Conservation (phyloP, 73 alveolate genomes). For the Paramecium bursaria region DNA sequence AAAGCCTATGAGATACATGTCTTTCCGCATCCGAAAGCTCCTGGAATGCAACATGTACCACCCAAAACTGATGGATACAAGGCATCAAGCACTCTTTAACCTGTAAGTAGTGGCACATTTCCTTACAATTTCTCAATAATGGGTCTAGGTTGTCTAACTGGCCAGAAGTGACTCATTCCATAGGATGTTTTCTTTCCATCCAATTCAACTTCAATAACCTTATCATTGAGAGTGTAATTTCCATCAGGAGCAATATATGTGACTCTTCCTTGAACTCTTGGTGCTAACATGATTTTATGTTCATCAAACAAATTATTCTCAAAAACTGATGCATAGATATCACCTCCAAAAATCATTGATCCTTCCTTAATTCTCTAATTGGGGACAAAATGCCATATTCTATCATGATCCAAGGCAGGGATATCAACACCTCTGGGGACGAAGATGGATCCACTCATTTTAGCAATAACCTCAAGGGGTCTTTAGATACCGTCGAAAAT, state of each 20-base stretch:
- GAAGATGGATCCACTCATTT: slow-evolving; percentile 75
- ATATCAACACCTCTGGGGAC: slow-evolving; percentile 99
- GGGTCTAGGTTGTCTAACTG: slow-evolving; percentile 94
- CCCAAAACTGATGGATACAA: slow-evolving; percentile 97
- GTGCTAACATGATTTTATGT: slow-evolving; percentile 94
- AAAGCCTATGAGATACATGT: slow-evolving; percentile 98
- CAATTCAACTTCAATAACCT: slow-evolving; percentile 90
- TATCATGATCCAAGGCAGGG: slow-evolving; percentile 88
- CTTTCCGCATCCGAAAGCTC: slow-evolving; percentile 99
- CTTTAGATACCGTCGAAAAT: slow-evolving; percentile 89
- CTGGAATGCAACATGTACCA: slow-evolving; percentile 99
- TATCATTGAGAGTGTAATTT: slow-evolving; percentile 84
- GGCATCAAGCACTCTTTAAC: slow-evolving; percentile 96
- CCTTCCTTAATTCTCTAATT: slow-evolving; percentile 80
- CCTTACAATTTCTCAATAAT: slow-evolving; percentile 89
- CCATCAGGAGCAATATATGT: slow-evolving; percentile 90
- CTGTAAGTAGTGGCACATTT: slow-evolving; percentile 87
- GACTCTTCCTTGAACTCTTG: slow-evolving; percentile 93
- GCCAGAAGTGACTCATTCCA: slow-evolving; percentile 94
- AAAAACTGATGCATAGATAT: slow-evolving; percentile 91
- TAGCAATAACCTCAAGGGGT: slow-evolving; percentile 71
- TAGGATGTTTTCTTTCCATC: slow-evolving; percentile 86
- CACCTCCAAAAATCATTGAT: slow-evolving; percentile 92
- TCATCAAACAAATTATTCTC: slow-evolving; percentile 94
- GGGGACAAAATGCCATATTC: slow-evolving; percentile 97